A percentile compares a stretch with the other conserved stretches of the same genome.
Conservation (phyloP, 208 protist species). For the Angomonas ambiguus region DNA sequence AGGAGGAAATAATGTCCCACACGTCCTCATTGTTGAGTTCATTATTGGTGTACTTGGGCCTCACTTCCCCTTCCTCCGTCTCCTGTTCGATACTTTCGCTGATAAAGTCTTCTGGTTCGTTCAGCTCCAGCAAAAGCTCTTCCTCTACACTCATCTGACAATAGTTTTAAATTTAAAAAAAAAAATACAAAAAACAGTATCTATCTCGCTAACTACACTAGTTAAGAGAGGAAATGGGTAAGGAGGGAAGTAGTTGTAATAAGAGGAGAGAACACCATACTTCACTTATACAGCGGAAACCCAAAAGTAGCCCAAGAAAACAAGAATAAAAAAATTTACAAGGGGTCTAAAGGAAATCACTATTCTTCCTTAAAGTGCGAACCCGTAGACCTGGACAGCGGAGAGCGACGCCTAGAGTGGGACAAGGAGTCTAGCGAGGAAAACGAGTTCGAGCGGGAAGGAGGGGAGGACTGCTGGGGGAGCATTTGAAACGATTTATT, state of each 20-base stretch:
- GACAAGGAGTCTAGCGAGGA: not conserved
- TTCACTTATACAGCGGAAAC: too few relatives aligned
- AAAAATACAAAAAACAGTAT: not conserved
- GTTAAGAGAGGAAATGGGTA: not conserved
- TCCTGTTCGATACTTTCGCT: not conserved
- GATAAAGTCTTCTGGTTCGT: slow-evolving; percentile 40
- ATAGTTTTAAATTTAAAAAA: not conserved
- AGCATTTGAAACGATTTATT: slow-evolving; percentile 9
- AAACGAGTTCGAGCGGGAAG: slow-evolving; percentile 1
- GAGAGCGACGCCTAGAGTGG: not conserved
- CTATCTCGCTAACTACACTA: not conserved
- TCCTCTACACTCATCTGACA: slow-evolving; percentile 52
- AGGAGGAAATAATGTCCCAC: slow-evolving; percentile 97
- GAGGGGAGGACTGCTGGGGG: not conserved
- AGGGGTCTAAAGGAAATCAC: too few relatives aligned
- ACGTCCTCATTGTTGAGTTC: slow-evolving; percentile 91
- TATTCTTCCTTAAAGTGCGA: slow-evolving; percentile 2
- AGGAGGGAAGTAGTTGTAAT: not conserved
- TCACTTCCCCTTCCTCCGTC: not conserved
- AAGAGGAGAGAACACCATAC: too few relatives aligned
- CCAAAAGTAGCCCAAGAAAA: not conserved
- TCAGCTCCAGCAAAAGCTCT: slow-evolving; percentile 69
- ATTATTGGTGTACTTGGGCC: slow-evolving; percentile 19
- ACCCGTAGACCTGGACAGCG: not conserved
- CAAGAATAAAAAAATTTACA: not conserved